phyloP scores from a whole-genome alignment of 2,329 filamentous ascomycete genomes.

The Pseudogymnoascus pannorum region DNA sequence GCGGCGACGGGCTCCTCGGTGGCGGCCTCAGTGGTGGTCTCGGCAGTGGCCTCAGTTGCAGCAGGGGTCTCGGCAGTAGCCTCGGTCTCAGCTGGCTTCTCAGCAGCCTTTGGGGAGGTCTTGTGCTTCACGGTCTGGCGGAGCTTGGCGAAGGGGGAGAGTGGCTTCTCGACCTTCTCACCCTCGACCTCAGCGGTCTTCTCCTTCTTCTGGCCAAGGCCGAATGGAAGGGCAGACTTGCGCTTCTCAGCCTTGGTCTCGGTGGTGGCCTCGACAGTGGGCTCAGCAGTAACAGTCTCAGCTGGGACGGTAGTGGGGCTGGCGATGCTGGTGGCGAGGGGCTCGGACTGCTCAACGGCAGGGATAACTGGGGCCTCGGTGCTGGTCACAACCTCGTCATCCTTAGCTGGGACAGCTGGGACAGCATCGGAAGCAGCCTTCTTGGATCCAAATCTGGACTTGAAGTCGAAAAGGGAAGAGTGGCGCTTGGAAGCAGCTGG shows the following conservation, averaged over 20 bases:
- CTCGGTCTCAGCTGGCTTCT: constrained; percentile 23
- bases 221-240: constrained; percentile 52
- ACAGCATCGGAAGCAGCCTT: constrained; percentile 19
- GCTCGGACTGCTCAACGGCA: constrained; percentile 26
- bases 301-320: constrained; percentile 27
- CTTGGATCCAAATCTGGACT: constrained; percentile 25
- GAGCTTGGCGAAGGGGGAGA: constrained; percentile 30
- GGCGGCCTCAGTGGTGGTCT: constrained; percentile 4
- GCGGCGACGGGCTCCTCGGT: constrained; percentile 18
- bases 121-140: constrained; percentile 29
- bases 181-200: constrained; percentile 38
- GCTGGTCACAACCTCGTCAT: constrained; percentile 21
- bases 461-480: constrained; percentile 28
- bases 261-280: constrained; percentile 27
- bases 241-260: constrained; percentile 49
- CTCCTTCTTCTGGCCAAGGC: constrained; percentile 58
- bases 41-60: constrained; percentile 15
- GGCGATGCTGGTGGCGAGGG: constrained; percentile 24
- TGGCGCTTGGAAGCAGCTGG: constrained; percentile 28
- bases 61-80: constrained; percentile 23
- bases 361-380: constrained; percentile 28
- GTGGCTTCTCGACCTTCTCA: constrained; percentile 25
- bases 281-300: constrained; percentile 28
- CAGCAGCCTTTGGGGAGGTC: constrained; percentile 30
- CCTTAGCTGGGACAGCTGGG: constrained; percentile 26